A percentile compares a stretch with the other conserved stretches of the same genome.
Evolutionary conservation across 805 yeast species (phyloP).

Genomic region (Starmerella kuoi): DNA sequence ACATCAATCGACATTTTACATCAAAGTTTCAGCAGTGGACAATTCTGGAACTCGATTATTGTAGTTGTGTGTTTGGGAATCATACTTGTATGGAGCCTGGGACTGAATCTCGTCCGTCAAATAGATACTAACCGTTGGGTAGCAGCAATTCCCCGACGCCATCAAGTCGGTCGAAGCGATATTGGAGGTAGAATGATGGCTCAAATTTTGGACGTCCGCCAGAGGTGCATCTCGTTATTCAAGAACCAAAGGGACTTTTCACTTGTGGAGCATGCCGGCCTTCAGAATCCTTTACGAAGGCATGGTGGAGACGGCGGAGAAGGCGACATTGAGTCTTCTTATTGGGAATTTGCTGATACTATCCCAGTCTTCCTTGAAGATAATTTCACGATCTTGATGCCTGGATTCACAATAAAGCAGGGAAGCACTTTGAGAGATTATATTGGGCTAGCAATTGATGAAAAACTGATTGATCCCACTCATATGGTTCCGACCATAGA

Average conservation of each 20-base stretch:
- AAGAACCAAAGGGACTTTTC: constrained; percentile 14
- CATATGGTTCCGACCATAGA: constrained; percentile 15
- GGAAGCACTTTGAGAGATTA: constrained; percentile 44
- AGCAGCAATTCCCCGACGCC: constrained; percentile 66
- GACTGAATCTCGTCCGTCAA: constrained; percentile 48
- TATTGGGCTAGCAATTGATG: constrained; percentile 35
- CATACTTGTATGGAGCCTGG: constrained; percentile 39
- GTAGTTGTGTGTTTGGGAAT: constrained; percentile 60
- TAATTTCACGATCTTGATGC: constrained; percentile 18
- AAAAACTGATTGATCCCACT: constrained; percentile 20
- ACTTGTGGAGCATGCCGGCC: constrained; percentile 19
- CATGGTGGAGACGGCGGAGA: not conserved
- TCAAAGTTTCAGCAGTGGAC: constrained; percentile 46
- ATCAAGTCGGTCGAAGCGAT: constrained; percentile 56
- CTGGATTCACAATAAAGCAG: constrained; percentile 29
- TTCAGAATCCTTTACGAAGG: constrained; percentile 18
- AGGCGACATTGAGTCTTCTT: constrained; percentile 21
- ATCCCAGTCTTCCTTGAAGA: constrained; percentile 23
- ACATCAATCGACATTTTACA: constrained; percentile 71
- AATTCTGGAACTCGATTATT: constrained; percentile 70
- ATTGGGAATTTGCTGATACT: constrained; percentile 22
- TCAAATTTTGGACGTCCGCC: constrained; percentile 33
- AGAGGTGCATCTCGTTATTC: constrained; percentile 14
- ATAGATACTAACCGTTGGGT: constrained; percentile 45
- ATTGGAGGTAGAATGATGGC: constrained; percentile 38